Evolutionary conservation across 768 basidiomycete genomes (phyloP).

Genomic region (Phanerodontia chrysosporium): DNA sequence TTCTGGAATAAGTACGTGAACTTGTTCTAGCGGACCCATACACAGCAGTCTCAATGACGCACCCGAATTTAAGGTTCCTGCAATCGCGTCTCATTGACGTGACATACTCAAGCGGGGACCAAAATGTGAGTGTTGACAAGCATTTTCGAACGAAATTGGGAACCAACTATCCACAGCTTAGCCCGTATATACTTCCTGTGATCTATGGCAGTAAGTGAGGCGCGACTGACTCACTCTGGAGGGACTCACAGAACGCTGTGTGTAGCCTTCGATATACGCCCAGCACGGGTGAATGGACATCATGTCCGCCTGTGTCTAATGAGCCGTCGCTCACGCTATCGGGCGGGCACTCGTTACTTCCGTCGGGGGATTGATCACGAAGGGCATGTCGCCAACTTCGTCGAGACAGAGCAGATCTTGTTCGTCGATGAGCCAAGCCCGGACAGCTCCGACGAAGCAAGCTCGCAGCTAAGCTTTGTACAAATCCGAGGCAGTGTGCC

Average conservation of each 20-base stretch:
- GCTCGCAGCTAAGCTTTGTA: conserved; percentile 75
- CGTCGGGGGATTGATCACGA: conserved; percentile 85
- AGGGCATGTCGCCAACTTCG: conserved; percentile 94
- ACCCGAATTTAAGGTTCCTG: conserved; percentile 37
- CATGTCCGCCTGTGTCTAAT: conserved; percentile 83
- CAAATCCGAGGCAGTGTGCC: conserved; percentile 94
- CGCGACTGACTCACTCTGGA: neutral
- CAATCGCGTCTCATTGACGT: conserved; percentile 60
- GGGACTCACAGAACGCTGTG: conserved; percentile 1
- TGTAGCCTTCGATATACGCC: conserved; percentile 82
- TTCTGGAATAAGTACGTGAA: conserved; percentile 87
- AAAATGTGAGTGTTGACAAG: conserved; percentile 63
- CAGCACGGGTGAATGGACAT: conserved; percentile 68
- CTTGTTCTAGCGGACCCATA: neutral
- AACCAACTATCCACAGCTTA: conserved; percentile 59
- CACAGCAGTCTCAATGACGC: neutral
- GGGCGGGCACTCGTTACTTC: conserved; percentile 97
- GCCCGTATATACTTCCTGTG: conserved; percentile 85
- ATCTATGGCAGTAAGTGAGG: conserved; percentile 85
- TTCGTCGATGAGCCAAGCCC: conserved; percentile 57
- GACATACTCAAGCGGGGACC: conserved; percentile 43
- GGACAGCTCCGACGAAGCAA: conserved; percentile 44
- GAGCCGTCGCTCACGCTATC: conserved; percentile 88
- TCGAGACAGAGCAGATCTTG: conserved; percentile 95
- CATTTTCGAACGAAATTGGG: no score